A percentile compares a stretch with the other conserved stretches of the same genome.
Evolutionary conservation across 306 rosid genomes (phyloP).

Genomic region (Rubus parviflorus): DNA sequence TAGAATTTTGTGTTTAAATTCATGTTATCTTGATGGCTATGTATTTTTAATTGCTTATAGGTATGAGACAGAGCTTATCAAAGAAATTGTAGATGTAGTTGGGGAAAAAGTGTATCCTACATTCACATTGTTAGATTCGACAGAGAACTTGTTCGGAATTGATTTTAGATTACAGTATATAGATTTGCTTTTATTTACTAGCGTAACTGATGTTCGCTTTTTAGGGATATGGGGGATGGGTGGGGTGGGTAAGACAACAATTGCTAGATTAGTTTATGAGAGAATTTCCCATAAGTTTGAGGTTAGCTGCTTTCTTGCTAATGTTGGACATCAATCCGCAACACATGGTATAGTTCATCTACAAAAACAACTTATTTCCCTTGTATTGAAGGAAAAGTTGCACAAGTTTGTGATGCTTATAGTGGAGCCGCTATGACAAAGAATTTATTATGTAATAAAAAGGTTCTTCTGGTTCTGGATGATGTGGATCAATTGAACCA

Average conservation of each 20-base stretch:
- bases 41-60: not conserved
- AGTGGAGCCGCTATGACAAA: constrained; percentile 11
- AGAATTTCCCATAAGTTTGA: not conserved
- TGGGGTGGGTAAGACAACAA: constrained; percentile 8
- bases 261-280: constrained; percentile 12
- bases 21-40: not conserved
- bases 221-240: not conserved
- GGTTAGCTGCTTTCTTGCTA: constrained; percentile 19
- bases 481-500: not conserved
- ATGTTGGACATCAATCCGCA: constrained; percentile 7
- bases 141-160: not conserved
- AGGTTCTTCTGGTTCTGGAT: constrained; percentile 3
- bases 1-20: not conserved
- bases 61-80: constrained; percentile 13
- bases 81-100: not conserved
- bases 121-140: not conserved
- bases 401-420: not conserved
- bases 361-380: not conserved
- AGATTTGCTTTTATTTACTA: not conserved
- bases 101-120: not conserved
- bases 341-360: not conserved
- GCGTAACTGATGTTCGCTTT: not conserved
- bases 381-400: not conserved
- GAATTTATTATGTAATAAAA: not conserved
- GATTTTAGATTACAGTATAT: not conserved